Base-by-base conservation (phyloP, 2,329 filamentous ascomycete genomes). In the Nothophaeocryptopus gaeumannii region DNA sequence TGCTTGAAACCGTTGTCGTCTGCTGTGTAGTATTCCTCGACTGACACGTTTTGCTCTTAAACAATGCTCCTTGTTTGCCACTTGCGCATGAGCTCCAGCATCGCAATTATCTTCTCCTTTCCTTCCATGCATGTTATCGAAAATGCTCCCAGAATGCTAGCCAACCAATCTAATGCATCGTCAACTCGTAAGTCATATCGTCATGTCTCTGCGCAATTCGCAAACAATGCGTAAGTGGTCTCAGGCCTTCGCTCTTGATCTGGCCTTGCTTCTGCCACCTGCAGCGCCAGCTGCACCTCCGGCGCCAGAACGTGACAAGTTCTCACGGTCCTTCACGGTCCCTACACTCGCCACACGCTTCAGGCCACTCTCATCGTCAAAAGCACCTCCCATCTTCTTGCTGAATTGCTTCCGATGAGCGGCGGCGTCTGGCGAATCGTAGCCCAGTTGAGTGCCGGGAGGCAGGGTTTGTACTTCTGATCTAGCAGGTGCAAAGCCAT, bases 371-470 rank as follows among this genome's bases (percentile, higher is more conserved):
- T 60, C 59, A 44, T 63, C 62, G 40, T 55, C 40, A 8, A 40
- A 40, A 41, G 51, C 41, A 64, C 53, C 38, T 47, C 66, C 65
- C 64, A 69, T 64, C 43, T 58, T 59, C 58, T 63, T 60, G 36
- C 59, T 62, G 60, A 69, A 63, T 46, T 63, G 45, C 31, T 46
- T 38, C 13, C 63, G 58, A 45, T 66, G 60, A 13, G 58, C 58
- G 35, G 62, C 63, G 5, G 63, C 61, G 10, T 67, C 67, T 11
- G 60, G 58, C 0, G 57, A 61, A 16, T 68, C 67, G 41, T 70
- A 70, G 1, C 61, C 65, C 14, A 70, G 59, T 53, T 69, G 66
- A 37, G 67, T 69, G 44, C 65, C 60, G 7, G 61, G 61, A 11
- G 63, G 56, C 26, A 53, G 47, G 31, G 41, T 38, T 10, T 46